Conservation (phyloP, 1,139 yeast species). For the Yamadazyma epiphylla region DNA sequence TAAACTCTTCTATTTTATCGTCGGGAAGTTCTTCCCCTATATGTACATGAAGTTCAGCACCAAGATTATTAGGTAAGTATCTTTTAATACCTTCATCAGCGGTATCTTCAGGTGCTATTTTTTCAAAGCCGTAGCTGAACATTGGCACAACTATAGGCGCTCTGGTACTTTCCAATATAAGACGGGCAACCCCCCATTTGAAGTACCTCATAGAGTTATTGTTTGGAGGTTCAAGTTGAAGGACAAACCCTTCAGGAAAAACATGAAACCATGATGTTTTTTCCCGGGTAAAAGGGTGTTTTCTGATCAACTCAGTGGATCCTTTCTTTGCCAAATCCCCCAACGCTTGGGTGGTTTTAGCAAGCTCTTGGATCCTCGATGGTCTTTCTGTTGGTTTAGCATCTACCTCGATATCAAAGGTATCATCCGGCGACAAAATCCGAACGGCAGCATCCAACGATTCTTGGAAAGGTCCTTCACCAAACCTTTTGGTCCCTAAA, state of each 20-base stretch:
- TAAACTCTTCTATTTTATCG: conserved; percentile 49
- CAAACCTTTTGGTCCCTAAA: conserved; percentile 80
- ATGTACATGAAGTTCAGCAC: conserved; percentile 63
- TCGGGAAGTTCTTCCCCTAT: conserved; percentile 75
- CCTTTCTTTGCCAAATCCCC: conserved; percentile 25
- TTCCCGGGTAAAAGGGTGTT: conserved; percentile 48
- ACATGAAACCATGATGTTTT: conserved; percentile 89
- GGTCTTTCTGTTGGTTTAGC: conserved; percentile 18
- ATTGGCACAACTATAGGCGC: conserved; percentile 92
- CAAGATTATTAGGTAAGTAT: conserved; percentile 61
- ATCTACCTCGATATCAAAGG: conserved; percentile 51
- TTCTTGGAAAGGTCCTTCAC: conserved; percentile 90
- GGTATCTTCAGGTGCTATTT: conserved; percentile 76
- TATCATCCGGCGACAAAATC: conserved; percentile 75
- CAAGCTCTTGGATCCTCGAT: conserved; percentile 28
- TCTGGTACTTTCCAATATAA: conserved; percentile 74
- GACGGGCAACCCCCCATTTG: conserved; percentile 91
- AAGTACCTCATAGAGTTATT: conserved; percentile 86
- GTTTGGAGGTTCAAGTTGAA: conserved; percentile 78
- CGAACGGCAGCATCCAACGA: conserved; percentile 87
- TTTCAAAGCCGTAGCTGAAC: conserved; percentile 81
- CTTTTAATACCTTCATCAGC: conserved; percentile 52
- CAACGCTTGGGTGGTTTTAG: conserved; percentile 15
- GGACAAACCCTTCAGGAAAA: conserved; percentile 92
- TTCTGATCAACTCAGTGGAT: conserved; percentile 29